Base-by-base conservation (phyloP, 768 basidiomycete species). In the Xanthoconium purpureum region DNA sequence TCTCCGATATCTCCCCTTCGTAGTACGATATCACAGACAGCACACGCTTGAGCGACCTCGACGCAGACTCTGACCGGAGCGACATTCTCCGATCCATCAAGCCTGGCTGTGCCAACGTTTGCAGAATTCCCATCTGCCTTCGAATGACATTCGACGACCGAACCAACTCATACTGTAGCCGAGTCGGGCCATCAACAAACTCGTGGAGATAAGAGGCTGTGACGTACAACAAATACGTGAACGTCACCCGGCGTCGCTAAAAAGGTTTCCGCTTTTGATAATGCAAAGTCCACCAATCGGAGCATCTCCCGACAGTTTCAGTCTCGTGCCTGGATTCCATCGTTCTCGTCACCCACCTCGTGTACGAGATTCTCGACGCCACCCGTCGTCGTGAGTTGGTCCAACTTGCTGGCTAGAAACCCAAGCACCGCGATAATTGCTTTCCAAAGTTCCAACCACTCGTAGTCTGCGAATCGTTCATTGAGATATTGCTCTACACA, bases 371-470 rank as follows among this genome's bases (percentile, higher is more conserved):
- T 74, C 58, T 80, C 81, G 3, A 87, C 66, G 0, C 81, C 80
- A 28, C 80, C 80, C 0, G 79, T 80, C 10, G 80, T 79, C 8
- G 72, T 64, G n/a, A 87, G 66, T 40, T 70, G 78, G 7, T 82
- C 82, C 32, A 82, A 47, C 66, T 81, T 85, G n/a, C 71, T 77
- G 11, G 79, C 73, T 15, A 87, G 55, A 61, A 88, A 88, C 28
- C 70, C 76, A 13, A 88, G 70, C 3, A 88, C 62, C 4, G 76
- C 78, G 28, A 86, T 61, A 12, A 87, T 61, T 7, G 83, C 78
- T 49, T 70, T 74, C 88, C 87, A 89, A 13, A 87, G 63, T 48
- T 84, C 83, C 55, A 76, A 73, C 87, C 88, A 89, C 42, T 82
- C 73, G 60, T 88, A 88, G 10, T 82, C 86, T 88, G 53, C 8